A percentile compares a stretch with the other conserved stretches of the same genome.
phyloP scores from a whole-genome alignment of 169 alveolate genomes.

The Babesia divergens region DNA sequence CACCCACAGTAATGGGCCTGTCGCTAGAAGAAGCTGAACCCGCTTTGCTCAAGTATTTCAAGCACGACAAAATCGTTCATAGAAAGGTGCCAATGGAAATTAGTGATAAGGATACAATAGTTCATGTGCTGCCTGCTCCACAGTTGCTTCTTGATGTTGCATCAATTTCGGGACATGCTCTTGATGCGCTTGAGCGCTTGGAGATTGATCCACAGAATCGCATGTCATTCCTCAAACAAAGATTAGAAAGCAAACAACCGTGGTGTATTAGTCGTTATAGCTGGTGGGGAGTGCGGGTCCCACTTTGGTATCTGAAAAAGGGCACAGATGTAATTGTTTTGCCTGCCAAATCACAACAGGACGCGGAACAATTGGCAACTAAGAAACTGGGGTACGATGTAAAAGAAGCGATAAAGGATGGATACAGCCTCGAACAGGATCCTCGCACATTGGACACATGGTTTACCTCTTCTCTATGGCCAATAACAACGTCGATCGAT shows the following conservation, averaged over 20 bases:
- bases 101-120: not conserved
- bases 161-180: not conserved
- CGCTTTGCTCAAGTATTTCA: not conserved
- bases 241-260: constrained; percentile 19
- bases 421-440: constrained; percentile 21
- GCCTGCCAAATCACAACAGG: constrained; percentile 11
- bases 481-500: not conserved
- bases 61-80: not conserved
- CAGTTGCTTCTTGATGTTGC: constrained; percentile 33
- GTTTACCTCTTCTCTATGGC: constrained; percentile 65
- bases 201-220: constrained; percentile 45
- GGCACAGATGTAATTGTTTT: not conserved
- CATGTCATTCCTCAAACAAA: not conserved
- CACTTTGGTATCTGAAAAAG: constrained; percentile 16
- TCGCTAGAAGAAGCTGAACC: not conserved
- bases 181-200: not conserved
- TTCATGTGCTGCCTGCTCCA: constrained; percentile 9
- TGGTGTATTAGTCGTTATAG: constrained; percentile 60
- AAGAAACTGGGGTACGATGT: not conserved
- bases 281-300: constrained; percentile 61
- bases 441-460: constrained; percentile 50
- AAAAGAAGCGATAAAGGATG: not conserved
- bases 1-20: not conserved
- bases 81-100: not conserved
- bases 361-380: constrained; percentile 12